Percentiles rank a stretch among this genome's conserved stretches.
Conservation (phyloP, 2,329 filamentous ascomycete genomes). For the Apiospora sp. region DNA sequence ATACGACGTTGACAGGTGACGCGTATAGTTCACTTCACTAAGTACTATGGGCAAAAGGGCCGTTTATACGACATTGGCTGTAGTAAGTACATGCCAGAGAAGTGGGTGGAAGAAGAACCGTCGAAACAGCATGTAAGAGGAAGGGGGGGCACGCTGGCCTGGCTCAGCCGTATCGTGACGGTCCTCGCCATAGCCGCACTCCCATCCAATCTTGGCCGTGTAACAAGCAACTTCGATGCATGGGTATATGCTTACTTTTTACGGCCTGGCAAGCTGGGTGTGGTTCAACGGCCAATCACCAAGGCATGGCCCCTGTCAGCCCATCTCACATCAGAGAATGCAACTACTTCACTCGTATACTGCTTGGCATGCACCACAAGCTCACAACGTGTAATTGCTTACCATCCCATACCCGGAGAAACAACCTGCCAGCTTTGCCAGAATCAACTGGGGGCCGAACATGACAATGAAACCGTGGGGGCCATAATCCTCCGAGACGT, state of each 20-base stretch:
- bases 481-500: not conserved
- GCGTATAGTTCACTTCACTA: not conserved
- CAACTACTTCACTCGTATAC: not conserved
- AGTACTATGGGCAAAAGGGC: not conserved
- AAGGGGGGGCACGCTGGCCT: not conserved
- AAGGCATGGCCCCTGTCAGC: not conserved
- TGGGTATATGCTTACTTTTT: not conserved
- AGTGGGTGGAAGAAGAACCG: not conserved
- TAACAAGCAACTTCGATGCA: not conserved
- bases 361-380: not conserved
- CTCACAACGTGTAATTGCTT: not conserved
- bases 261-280: not conserved
- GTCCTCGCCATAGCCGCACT: not conserved
- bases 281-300: not conserved
- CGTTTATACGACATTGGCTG: not conserved
- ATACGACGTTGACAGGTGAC: not conserved
- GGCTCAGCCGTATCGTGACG: not conserved
- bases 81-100: not conserved
- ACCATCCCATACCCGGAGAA: not conserved
- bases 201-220: not conserved
- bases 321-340: not conserved
- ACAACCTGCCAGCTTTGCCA: not conserved
- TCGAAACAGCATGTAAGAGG: not conserved
- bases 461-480: not conserved
- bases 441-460: not conserved